Evolutionary conservation across 192 early-diverging fungal species (phyloP).

Genomic region (Rhizoclosmatium sp.): DNA sequence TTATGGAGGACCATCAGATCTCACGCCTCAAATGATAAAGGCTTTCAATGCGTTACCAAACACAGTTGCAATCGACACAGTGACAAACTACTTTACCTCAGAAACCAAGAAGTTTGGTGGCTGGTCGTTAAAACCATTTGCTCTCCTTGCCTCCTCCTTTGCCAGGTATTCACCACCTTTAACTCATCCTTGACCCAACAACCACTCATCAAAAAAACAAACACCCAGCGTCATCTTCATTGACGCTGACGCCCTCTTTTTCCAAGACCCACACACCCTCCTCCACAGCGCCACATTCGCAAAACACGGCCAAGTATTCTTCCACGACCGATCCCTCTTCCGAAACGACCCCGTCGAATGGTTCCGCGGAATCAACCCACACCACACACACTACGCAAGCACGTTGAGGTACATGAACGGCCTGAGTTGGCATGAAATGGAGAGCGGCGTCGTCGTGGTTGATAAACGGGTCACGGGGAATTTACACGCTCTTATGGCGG

Average conservation of each 20-base stretch:
- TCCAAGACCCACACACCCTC: constrained; percentile 69
- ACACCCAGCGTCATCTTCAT: constrained; percentile 67
- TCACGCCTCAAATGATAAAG: background rate
- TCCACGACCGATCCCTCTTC: constrained; percentile 59
- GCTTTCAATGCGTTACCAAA: constrained; percentile 23
- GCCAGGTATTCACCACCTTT: constrained; percentile 43
- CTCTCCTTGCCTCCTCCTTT: constrained; percentile 65
- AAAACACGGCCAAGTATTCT: constrained; percentile 61
- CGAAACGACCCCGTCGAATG: constrained; percentile 48
- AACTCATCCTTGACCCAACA: background rate
- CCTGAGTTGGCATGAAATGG: constrained; percentile 63
- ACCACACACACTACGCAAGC: constrained; percentile 51
- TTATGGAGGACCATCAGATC: constrained; percentile 49
- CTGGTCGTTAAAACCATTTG: constrained; percentile 65
- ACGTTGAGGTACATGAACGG: constrained; percentile 55
- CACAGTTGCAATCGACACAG: constrained; percentile 38
- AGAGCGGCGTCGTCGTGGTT: constrained; percentile 71
- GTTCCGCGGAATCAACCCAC: constrained; percentile 61
- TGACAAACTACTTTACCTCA: constrained; percentile 24
- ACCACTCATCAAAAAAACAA: background rate
- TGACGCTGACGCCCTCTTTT: constrained; percentile 75
- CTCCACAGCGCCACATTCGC: constrained; percentile 38
- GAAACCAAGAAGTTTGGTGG: background rate
- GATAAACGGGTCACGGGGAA: constrained; percentile 58
- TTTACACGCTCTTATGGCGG: constrained; percentile 62